phyloP scores from a whole-genome alignment of 257 asterid genomes.

The Pogostemon cablin region DNA sequence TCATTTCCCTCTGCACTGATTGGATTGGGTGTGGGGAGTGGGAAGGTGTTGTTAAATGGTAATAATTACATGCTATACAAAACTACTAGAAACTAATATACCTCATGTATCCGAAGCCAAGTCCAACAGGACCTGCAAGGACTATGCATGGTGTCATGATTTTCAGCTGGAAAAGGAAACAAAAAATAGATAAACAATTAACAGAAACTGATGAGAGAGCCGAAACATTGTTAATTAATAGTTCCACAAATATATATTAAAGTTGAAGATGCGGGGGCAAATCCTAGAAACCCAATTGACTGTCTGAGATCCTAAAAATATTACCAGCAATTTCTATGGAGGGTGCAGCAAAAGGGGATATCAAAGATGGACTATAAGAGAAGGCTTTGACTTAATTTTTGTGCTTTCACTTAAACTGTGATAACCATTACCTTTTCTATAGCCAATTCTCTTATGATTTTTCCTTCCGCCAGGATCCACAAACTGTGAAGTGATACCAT shows the following conservation, averaged over 20 bases:
- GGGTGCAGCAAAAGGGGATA: conserved; percentile 8
- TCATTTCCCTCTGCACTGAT: conserved; percentile 50
- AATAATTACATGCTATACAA: conserved; percentile 11
- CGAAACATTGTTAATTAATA: conserved; percentile 3
- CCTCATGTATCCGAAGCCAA: conserved; percentile 58
- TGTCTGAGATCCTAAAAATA: neutral
- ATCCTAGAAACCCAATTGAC: neutral
- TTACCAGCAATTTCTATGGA: conserved; percentile 10
- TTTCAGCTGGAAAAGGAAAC: conserved; percentile 40
- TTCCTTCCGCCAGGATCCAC: conserved; percentile 49
- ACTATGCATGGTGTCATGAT: conserved; percentile 49
- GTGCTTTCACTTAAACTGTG: conserved; percentile 14
- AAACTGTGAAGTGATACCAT: conserved; percentile 37
- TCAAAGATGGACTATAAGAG: neutral
- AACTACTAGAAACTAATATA: conserved; percentile 28
- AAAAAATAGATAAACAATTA: conserved; percentile 9
- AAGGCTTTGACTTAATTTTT: conserved; percentile 19
- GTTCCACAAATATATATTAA: conserved; percentile 1
- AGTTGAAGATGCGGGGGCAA: conserved; percentile 2
- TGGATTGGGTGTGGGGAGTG: neutral
- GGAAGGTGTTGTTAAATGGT: conserved; percentile 10
- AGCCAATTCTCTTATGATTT: conserved; percentile 48
- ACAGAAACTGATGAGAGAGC: conserved; percentile 2
- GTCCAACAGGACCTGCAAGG: conserved; percentile 56
- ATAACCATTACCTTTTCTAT: conserved; percentile 41